Base-by-base conservation (phyloP, 2,329 filamentous ascomycete genomes). In the Colletotrichum musae region DNA sequence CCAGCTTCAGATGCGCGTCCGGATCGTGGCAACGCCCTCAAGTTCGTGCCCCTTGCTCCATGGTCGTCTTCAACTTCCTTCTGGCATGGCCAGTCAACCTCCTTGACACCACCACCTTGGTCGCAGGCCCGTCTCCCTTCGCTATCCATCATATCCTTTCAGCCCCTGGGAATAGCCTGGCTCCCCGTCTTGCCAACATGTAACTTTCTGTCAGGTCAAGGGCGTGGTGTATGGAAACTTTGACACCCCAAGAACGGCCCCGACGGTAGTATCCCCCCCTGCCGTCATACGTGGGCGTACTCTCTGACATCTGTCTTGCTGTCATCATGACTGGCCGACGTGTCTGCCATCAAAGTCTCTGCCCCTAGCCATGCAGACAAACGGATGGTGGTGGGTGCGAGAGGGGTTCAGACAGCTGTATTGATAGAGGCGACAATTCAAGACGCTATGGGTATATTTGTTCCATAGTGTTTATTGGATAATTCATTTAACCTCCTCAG, bases 401-500 rank as follows among this genome's bases (percentile, higher is more conserved):
- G 57, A 66, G 62, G n/a, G 36, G 45, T 28, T 13, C 43, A 45
- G 63, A 41, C 52, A 54, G 28, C 28, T 45, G 52, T 41, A 26
- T 16, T 56, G 24, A 45, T 21, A 7, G 41, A 56, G 16, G 36
- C 43, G 28, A 36, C 43, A 18, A 36, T 48, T 52, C 63, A 57
- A 48, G 45, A 32, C 62, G 62, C 36, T 53, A 53, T 57, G 15
- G 50, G 32, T 60, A 21, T 67, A 39, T 57, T 57, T 61, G 59
- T 70, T 45, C 43, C 50, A 58, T 68, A 58, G 54, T 64, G 64
- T 26, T 32, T 18, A 28, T 61, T 32, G 26, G n/a, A 18, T 45
- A 18, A 45, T 13, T 75, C 81, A 84, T 78, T 86, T 86, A 60
- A 81, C 78, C 75, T 85, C 84, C 50, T 85, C 83, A 7, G 79